A percentile compares a stretch with the other conserved stretches of the same genome.
Conservation (phyloP, 176 grass and related monocot species). For the Aegilops speltoides region DNA sequence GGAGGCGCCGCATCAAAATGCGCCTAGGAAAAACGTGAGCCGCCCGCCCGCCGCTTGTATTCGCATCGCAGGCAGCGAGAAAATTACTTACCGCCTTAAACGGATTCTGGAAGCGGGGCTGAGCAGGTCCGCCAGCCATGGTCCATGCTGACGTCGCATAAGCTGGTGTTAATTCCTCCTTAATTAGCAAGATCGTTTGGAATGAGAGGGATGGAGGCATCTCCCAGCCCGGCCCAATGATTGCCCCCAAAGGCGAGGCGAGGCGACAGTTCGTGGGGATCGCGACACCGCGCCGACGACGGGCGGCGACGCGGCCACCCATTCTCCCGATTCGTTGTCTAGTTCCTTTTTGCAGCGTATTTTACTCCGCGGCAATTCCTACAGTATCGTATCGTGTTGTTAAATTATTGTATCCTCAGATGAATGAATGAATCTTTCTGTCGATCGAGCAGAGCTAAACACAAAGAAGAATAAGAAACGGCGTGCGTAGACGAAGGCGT, state of each 20-base stretch:
- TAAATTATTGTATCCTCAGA: too few relatives aligned
- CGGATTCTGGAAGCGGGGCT: not conserved
- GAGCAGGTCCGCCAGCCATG: not conserved
- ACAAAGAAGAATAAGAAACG: not conserved
- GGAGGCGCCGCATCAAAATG: not conserved
- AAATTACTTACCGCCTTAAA: not conserved
- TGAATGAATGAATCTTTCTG: constrained; percentile 11
- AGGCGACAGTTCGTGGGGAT: constrained; percentile 54
- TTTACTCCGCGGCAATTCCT: not conserved
- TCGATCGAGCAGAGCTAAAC: constrained; percentile 6
- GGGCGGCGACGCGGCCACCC: constrained; percentile 18
- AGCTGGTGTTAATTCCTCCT: not conserved
- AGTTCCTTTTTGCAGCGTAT: not conserved
- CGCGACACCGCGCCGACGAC: constrained; percentile 71
- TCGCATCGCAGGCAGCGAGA: too few relatives aligned
- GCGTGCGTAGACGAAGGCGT: not conserved
- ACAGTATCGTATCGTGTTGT: not conserved
- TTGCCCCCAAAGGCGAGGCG: constrained; percentile 21
- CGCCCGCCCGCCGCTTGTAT: too few relatives aligned
- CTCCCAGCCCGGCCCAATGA: constrained; percentile 39
- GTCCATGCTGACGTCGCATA: not conserved
- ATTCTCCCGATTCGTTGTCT: not conserved
- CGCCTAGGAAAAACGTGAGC: too few relatives aligned
- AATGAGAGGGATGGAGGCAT: not conserved
- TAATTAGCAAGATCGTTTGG: not conserved